phyloP scores from a whole-genome alignment of 306 rosid genomes.

The Leucaena leucocephala region DNA sequence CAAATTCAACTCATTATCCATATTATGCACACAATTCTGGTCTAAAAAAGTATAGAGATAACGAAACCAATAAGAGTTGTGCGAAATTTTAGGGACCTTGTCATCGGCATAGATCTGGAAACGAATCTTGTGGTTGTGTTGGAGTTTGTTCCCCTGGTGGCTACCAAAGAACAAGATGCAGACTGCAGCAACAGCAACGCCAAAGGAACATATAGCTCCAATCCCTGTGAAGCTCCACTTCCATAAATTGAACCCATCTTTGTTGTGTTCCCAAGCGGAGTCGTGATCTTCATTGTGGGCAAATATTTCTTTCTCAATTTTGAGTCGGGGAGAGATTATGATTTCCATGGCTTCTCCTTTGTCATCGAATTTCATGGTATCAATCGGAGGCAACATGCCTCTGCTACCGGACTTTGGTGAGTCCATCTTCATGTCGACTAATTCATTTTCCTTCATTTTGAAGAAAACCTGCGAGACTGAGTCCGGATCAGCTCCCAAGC shows the following conservation, averaged over 20 bases:
- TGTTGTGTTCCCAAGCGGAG: constrained; percentile 35
- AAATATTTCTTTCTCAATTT: constrained; percentile 40
- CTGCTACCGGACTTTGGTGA: constrained; percentile 64
- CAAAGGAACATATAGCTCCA: constrained; percentile 89
- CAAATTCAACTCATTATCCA: background rate
- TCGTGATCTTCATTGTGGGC: constrained; percentile 34
- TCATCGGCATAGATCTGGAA: constrained; percentile 75
- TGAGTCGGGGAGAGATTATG: constrained; percentile 53
- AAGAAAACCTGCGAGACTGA: constrained; percentile 64
- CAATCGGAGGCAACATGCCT: constrained; percentile 47
- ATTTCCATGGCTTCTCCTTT: constrained; percentile 46
- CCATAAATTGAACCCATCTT: constrained; percentile 55
- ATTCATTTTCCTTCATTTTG: constrained; percentile 71
- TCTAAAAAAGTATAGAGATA: background rate
- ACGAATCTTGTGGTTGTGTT: constrained; percentile 56
- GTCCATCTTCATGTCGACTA: constrained; percentile 84
- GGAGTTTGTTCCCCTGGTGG: constrained; percentile 50
- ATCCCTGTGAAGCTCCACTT: constrained; percentile 74
- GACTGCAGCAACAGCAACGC: constrained; percentile 82
- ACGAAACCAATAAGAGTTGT: background rate
- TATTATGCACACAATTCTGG: background rate
- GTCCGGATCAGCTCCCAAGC: constrained; percentile 53
- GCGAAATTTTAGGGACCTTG: constrained; percentile 59
- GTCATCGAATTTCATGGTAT: constrained; percentile 50
- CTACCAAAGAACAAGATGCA: constrained; percentile 63